A percentile compares a stretch with the other conserved stretches of the same genome.
phyloP scores from a whole-genome alignment of 345 rosid genomes.

The Corchorus capsularis region DNA sequence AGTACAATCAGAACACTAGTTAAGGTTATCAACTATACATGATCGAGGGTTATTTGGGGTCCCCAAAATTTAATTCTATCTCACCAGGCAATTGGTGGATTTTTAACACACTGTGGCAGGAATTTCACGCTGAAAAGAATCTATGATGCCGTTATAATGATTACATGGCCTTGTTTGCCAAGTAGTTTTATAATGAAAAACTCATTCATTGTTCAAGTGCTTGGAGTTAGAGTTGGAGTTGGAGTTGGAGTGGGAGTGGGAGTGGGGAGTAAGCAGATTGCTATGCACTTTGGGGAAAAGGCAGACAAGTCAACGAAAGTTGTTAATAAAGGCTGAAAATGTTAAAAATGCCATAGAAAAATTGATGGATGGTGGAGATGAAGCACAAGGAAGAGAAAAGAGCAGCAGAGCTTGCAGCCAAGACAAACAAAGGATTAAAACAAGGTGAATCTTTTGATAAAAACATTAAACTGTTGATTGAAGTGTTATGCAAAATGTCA shows the following conservation, averaged over 20 bases:
- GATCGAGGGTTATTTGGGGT: no score
- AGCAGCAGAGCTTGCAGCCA: no score
- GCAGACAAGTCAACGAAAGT: slow-evolving; percentile 35
- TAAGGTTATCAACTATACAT: no score
- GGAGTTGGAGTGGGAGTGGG: slow-evolving; percentile 60
- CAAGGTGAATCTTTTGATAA: slow-evolving; percentile 57
- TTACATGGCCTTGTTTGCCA: slow-evolving; percentile 55
- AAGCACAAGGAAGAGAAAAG: slow-evolving; percentile 37
- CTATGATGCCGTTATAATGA: slow-evolving; percentile 38
- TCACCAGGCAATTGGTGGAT: slow-evolving; percentile 43
- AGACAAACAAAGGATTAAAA: slow-evolving; percentile 41
- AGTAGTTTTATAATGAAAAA: slow-evolving; percentile 51
- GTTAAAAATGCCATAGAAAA: slow-evolving; percentile 37
- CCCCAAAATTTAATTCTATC: slow-evolving; percentile 48
- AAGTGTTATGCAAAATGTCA: slow-evolving; percentile 23
- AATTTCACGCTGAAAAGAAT: slow-evolving; percentile 52
- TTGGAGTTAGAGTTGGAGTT: no score
- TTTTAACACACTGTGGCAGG: slow-evolving; percentile 57
- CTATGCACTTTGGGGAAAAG: slow-evolving; percentile 48
- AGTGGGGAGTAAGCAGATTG: slow-evolving; percentile 39
- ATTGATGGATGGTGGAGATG: slow-evolving; percentile 48
- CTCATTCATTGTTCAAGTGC: no score
- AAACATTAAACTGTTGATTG: slow-evolving; percentile 34
- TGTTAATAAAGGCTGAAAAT: slow-evolving; percentile 43
- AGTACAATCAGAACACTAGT: no score